These are phyloP conservation scores for Mariannaea sp. DNA, from an alignment of 2,329 filamentous ascomycete species.

Conservation along the genomic window DNA sequence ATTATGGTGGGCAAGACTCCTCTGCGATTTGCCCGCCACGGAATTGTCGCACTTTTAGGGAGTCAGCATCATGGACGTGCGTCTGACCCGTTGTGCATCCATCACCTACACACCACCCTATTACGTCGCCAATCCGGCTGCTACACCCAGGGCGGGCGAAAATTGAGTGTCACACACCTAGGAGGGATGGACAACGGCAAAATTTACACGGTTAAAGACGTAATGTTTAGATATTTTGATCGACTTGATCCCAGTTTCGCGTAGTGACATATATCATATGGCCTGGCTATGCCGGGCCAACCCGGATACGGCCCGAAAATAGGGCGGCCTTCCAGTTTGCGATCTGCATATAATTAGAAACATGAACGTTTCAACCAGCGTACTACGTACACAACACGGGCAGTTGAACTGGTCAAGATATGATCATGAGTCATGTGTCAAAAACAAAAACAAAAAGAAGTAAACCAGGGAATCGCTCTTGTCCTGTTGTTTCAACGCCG, in stretches of 20 bases:
- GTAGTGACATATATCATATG: slow-evolving; percentile 2
- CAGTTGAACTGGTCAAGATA: background rate
- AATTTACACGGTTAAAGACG: background rate
- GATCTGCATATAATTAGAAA: slow-evolving; percentile 17
- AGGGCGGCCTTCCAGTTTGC: background rate
- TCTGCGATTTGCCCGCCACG: background rate
- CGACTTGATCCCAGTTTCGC: background rate
- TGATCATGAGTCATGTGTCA: slow-evolving; percentile 8
- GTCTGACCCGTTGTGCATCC: background rate
- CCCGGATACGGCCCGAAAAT: slow-evolving; percentile 1
- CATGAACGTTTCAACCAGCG: slow-evolving; percentile 2
- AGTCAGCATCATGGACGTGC: background rate
- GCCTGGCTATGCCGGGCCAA: slow-evolving; percentile 1
- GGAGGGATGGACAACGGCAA: background rate
- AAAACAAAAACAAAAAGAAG: slow-evolving; percentile 9
- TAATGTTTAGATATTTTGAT: background rate
- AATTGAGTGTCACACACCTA: background rate
- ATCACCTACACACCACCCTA: slow-evolving; percentile 4
- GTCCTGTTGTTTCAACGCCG: slow-evolving; percentile 13
- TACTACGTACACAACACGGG: background rate
- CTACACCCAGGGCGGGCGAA: slow-evolving; percentile 2
- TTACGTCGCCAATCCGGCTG: background rate
- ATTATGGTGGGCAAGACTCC: background rate
- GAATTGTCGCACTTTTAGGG: background rate
- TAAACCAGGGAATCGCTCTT: background rate